Evolutionary conservation across 1,284 basidiomycete genomes (phyloP), one percentile per base, ranked within the genome.

Genomic region (Rhodofomes roseus): DNA sequence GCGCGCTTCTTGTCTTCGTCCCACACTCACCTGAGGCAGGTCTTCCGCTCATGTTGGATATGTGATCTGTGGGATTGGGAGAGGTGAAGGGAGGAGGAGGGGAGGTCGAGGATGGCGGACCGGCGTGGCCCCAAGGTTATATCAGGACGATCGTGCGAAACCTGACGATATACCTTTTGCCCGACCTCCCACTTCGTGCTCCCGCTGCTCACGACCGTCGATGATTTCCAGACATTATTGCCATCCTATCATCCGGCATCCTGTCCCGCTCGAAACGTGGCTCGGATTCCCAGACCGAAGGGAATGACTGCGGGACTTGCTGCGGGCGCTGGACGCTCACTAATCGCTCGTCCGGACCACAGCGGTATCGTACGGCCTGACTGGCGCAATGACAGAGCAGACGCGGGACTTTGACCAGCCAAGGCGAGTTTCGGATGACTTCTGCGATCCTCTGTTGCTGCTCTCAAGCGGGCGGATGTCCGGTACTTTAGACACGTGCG

Each of bases 21-120:
- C 34, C 50, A 29, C 41, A 66, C 70, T 61, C 58, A 76, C 74
- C 73, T 48, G 72, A 70, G 41, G 74, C 74, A 29, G 74, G 70
- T 60, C 63, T 71, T 48, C 74, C 74, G 62, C 73, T 73, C 74
- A 76, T 76, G 55, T 37, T 66, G 55, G 57, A 46, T n/a, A 50
- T 27, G 41, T 29, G 5, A 11, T 4, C 4, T 25, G 18, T 20
- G 55, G 37, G 8, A 36, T 43, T 1, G 46, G 29, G 31, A 4
- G 54, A 55, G 16, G 53, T 6, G n/a, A 22, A 16, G 29, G 23
- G 36, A 9, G 52, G 20, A 18, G 41, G 39, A 44, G 40, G n/a
- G 54, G 14, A 20, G n/a, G 11, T 29, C 20, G 23, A 23, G 57
- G 34, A 11, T 22, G 48, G 31, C 43, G 39, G 57, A 39, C 37